phyloP scores from a whole-genome alignment of 176 grass and related monocot genomes.

The Aegilops bicornis region DNA sequence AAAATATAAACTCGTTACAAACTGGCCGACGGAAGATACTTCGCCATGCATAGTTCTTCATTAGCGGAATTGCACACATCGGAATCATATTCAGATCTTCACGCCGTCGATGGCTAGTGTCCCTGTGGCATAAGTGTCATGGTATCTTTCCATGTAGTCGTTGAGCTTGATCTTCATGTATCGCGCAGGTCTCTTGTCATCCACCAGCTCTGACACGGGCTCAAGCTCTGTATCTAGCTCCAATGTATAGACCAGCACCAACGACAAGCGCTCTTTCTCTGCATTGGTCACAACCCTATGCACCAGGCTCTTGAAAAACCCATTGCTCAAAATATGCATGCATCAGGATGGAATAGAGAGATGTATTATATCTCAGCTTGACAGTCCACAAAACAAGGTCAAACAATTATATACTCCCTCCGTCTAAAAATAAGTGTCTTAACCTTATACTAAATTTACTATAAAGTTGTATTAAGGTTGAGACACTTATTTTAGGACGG shows the following conservation, averaged over 20 bases:
- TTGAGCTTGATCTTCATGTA: neutral
- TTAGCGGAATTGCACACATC: neutral
- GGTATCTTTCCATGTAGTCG: neutral
- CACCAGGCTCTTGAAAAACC: constrained; percentile 38
- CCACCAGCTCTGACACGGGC: neutral
- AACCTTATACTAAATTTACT: too few species aligned
- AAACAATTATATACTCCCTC: neutral
- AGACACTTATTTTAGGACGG: too few species aligned
- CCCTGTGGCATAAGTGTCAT: neutral
- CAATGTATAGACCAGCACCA: neutral
- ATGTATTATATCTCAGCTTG: neutral
- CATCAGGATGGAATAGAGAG: neutral
- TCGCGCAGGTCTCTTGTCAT: neutral
- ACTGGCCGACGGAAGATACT: neutral
- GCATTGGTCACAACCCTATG: constrained; percentile 44
- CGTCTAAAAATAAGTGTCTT: too few species aligned
- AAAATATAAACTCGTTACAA: neutral
- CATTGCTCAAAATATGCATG: constrained; percentile 49
- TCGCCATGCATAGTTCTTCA: neutral
- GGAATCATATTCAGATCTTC: neutral
- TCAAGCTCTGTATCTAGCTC: neutral
- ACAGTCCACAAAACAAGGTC: neutral
- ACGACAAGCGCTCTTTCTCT: neutral
- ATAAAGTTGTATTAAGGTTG: too few species aligned
- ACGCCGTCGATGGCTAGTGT: neutral